Evolutionary conservation across 768 basidiomycete genomes (phyloP), one percentile per base, ranked within the genome.

Genomic region (Nevesoporus exiguus): DNA sequence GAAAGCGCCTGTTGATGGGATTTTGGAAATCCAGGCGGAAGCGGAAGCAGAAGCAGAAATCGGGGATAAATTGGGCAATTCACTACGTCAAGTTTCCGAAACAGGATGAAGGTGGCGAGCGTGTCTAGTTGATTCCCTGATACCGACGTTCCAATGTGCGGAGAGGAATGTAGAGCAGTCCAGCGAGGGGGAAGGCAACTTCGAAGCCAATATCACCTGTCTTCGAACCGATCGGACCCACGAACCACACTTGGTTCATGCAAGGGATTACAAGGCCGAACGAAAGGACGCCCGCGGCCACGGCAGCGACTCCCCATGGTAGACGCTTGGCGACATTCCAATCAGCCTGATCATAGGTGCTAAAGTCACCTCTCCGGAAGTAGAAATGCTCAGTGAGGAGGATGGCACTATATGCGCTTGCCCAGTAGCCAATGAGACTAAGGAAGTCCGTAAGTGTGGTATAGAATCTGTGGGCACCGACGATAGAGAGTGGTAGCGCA

Each of bases 161-260:
- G 31, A 88, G 73, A 2, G 80, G 80, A 5, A 82, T 17, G 65
- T 86, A 89, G 34, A 80, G 58, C 34, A 80, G 17, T 13, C 66
- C 72, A 0, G 80, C 76, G 7, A 77, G 68, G 5, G 69, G 65
- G 49, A 85, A 80, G 0, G 85, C 85, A 15, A 83, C 68, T 54
- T 86, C 75, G 36, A 91, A 79, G 3, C 86, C 89, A 49, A 91
- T 82, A 66, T 91, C 89, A 3, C 89, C 89, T 11, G 84, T 76
- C 8, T 62, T 71, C 33, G 64, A 60, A 3, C 86, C 88, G 19
- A 90, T 82, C 0, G 87, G 88, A 1, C 89, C 89, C 3, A 72
- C 68, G 63, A 81, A 90, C 81, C 83, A 90, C 14, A 74, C 79
- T 61, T 92, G 87, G 53, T 79, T 72, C 82, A 91, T 91, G 47